Conservation (phyloP, 2,329 filamentous ascomycete genomes). For the Talaromyces marneffei region DNA sequence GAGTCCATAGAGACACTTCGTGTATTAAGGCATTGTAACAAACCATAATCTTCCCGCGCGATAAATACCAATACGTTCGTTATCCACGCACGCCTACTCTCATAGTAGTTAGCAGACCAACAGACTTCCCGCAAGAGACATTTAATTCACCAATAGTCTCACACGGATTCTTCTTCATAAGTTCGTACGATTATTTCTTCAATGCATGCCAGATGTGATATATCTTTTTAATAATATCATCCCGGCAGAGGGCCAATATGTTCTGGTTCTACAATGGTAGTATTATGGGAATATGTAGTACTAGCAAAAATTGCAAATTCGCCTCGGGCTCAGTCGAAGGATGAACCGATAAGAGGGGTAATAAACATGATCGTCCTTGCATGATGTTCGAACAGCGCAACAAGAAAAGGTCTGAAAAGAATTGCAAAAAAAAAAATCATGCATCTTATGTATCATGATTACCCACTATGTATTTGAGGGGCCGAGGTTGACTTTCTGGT, state of each 20-base stretch:
- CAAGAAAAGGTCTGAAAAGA: background rate
- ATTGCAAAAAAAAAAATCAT: background rate
- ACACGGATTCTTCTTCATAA: background rate
- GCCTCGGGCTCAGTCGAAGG: background rate
- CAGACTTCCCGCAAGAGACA: background rate
- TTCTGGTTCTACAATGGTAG: background rate
- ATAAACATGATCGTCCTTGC: conserved; percentile 7
- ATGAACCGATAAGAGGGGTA: background rate
- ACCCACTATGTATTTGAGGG: background rate
- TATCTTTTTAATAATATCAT: background rate
- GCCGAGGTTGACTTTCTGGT: background rate
- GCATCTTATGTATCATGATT: background rate
- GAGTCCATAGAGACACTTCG: background rate
- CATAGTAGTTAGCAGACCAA: too few species aligned
- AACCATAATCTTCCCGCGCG: background rate
- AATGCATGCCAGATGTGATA: background rate
- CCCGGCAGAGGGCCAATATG: background rate
- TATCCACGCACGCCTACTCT: too few species aligned
- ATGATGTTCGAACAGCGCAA: background rate
- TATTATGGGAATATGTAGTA: background rate
- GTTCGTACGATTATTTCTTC: background rate
- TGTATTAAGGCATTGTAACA: background rate
- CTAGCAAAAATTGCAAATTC: background rate
- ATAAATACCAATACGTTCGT: background rate
- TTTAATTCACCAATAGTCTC: background rate